Conservation (phyloP, 2,329 filamentous ascomycete genomes). For the Grosmannia penicillata region DNA sequence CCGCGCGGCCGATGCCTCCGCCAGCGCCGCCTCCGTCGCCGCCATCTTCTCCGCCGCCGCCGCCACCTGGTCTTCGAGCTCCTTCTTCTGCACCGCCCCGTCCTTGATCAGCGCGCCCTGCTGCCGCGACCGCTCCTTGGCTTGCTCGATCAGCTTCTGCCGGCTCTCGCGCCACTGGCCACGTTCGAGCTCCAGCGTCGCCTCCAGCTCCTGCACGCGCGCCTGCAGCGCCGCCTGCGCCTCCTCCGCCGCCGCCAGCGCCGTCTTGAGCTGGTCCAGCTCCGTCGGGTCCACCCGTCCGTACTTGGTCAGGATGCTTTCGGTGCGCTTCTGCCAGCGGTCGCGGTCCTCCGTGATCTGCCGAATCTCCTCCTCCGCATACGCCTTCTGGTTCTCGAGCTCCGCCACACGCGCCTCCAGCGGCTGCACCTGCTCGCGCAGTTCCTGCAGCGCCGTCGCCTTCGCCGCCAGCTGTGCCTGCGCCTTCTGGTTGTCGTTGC, state of each 20-base stretch:
- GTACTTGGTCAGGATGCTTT: conserved; percentile 92
- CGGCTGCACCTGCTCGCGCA: conserved; percentile 64
- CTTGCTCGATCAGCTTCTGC: conserved; percentile 43
- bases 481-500: conserved; percentile 70
- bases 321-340: conserved; percentile 87
- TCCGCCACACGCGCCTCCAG: conserved; percentile 68
- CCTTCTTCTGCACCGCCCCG: conserved; percentile 37
- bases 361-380: conserved; percentile 76
- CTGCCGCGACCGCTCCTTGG: conserved; percentile 43
- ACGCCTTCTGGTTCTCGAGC: conserved; percentile 65
- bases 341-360: conserved; percentile 84
- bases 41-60: conserved; percentile 25
- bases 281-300: conserved; percentile 90
- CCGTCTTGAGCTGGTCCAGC: conserved; percentile 74
- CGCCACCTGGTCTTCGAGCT: conserved; percentile 34
- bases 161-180: conserved; percentile 35
- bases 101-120: conserved; percentile 37
- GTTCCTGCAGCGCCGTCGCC: conserved; percentile 56
- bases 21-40: conserved; percentile 35
- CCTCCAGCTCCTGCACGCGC: conserved; percentile 36
- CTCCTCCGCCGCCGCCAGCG: conserved; percentile 48
- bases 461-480: conserved; percentile 65
- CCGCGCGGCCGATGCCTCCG: conserved; percentile 27
- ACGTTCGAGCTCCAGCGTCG: conserved; percentile 38
- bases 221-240: conserved; percentile 35